Base-by-base conservation (phyloP, 495 filamentous ascomycete genomes). In the Barbatosphaeria neglecta region DNA sequence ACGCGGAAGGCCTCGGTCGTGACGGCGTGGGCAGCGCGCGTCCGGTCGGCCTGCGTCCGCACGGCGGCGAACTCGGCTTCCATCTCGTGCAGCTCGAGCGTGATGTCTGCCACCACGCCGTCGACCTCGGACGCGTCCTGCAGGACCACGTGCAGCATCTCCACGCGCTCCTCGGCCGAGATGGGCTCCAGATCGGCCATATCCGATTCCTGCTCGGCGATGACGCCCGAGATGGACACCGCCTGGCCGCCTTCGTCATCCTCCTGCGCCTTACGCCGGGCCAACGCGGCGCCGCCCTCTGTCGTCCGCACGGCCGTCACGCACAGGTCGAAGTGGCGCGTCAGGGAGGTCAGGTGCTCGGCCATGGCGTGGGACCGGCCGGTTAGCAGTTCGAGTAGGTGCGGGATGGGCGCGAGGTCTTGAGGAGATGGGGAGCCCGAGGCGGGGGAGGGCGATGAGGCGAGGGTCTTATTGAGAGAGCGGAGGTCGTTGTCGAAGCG, bases 271-370 rank as follows among this genome's bases (percentile, higher is more conserved):
- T 70, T 72, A 25, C 70, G 66, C 28, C 78, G 72, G 33, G 76
- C 71, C 33, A 82, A 76, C 6, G 87, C 87, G 16, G 83, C 82
- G 18, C 88, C 89, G 20, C 90, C 92, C 68, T 97, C 90, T 2
- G 90, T 95, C 49, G 90, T 84, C 51, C 87, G 85, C 23, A 97
- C 81, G 0, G 93, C 93, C 3, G 81, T 89, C 18, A 92, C 87
- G 57, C 92, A 98, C 46, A 93, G 80, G 63, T 98, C 92, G 54
- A 94, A 97, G 64, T 98, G 93, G 13, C 72, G 72, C n/a, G 87
- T 89, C 18, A 98, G 71, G 2, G 83, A 84, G 52, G 90, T 78
- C 1, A 98, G 73, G 18, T 86, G 69, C 43, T 77, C 68, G 23
- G 89, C 92, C 84, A 95, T 92, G 50, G 81, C 82, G 51, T 82